These are phyloP conservation scores for Pelargonium citronellum DNA, from an alignment of 441 rosid genomes.

Conservation along the genomic window DNA sequence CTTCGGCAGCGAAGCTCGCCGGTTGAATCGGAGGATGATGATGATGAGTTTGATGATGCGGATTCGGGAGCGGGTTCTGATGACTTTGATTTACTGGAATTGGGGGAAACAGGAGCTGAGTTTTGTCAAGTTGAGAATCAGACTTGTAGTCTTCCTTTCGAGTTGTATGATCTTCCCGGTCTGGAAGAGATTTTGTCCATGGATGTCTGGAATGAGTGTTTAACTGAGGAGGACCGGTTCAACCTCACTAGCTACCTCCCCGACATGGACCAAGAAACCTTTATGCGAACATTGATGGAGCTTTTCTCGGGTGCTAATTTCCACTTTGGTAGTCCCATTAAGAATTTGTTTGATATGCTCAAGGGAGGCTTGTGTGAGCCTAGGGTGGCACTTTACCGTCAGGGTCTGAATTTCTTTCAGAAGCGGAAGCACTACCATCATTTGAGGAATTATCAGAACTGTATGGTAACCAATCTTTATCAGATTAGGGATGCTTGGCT, in stretches of 20 bases:
- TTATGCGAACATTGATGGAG: conserved; percentile 59
- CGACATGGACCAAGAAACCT: conserved; percentile 72
- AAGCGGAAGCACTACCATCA: conserved; percentile 74
- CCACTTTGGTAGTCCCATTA: conserved; percentile 84
- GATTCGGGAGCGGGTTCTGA: conserved; percentile 99
- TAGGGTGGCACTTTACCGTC: conserved; percentile 78
- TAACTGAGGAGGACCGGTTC: conserved; percentile 77
- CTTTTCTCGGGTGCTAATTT: conserved; percentile 69
- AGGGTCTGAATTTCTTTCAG: conserved; percentile 63
- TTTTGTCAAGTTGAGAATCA: conserved; percentile 77
- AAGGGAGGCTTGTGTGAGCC: conserved; percentile 96
- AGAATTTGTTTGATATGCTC: conserved; percentile 75
- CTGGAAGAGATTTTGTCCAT: conserved; percentile 73
- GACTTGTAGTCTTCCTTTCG: conserved; percentile 84
- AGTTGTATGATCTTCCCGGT: conserved; percentile 70
- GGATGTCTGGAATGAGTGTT: conserved; percentile 88
- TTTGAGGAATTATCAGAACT: conserved; percentile 81
- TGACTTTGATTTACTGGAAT: conserved; percentile 90
- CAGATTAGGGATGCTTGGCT: conserved; percentile 88
- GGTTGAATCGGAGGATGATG: conserved; percentile 72
- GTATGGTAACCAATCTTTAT: conserved; percentile 63
- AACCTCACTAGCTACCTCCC: conserved; percentile 68
- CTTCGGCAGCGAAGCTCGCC: conserved; percentile 45
- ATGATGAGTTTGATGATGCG: conserved; percentile 75
- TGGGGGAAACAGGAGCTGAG: conserved; percentile 86